Conservation (phyloP, 768 basidiomycete species). For the Mycena rosella region DNA sequence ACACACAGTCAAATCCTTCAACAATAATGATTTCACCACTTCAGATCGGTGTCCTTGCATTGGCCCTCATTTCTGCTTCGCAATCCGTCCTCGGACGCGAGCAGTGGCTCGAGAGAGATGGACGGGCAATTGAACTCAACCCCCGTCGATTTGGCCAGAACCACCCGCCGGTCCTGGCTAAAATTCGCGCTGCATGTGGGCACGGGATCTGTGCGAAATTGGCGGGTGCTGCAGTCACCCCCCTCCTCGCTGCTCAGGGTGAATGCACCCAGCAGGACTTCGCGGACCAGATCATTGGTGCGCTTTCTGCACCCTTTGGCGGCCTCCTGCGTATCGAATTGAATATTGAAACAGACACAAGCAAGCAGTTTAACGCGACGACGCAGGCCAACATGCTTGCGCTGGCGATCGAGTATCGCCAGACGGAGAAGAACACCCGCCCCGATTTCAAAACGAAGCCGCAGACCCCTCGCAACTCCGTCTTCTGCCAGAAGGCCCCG, state of each 20-base stretch:
- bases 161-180: slow-evolving; percentile 59
- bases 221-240: slow-evolving; percentile 62
- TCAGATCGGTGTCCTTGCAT: slow-evolving; percentile 35
- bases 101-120: slow-evolving; percentile 62
- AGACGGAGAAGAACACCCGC: slow-evolving; percentile 71
- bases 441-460: slow-evolving; percentile 71
- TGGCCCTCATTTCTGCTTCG: slow-evolving; percentile 37
- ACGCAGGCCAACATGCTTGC: slow-evolving; percentile 66
- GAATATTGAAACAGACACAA: slow-evolving; percentile 60
- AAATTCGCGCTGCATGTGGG: slow-evolving; percentile 61
- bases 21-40: slow-evolving; percentile 39
- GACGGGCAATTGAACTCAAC: slow-evolving; percentile 58
- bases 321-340: slow-evolving; percentile 4
- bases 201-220: slow-evolving; percentile 63
- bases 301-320: slow-evolving; percentile 19
- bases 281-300: slow-evolving; percentile 70
- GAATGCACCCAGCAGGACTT: slow-evolving; percentile 71
- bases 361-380: slow-evolving; percentile 63
- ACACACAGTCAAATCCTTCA: slow-evolving; percentile 31
- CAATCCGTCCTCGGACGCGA: slow-evolving; percentile 53
- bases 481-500: slow-evolving; percentile 69
- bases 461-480: slow-evolving; percentile 62
- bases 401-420: slow-evolving; percentile 65
- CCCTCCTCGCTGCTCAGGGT: slow-evolving; percentile 64
- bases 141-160: slow-evolving; percentile 69